Base-by-base conservation (phyloP, 805 yeast species). In the Ascoidea tarda region DNA sequence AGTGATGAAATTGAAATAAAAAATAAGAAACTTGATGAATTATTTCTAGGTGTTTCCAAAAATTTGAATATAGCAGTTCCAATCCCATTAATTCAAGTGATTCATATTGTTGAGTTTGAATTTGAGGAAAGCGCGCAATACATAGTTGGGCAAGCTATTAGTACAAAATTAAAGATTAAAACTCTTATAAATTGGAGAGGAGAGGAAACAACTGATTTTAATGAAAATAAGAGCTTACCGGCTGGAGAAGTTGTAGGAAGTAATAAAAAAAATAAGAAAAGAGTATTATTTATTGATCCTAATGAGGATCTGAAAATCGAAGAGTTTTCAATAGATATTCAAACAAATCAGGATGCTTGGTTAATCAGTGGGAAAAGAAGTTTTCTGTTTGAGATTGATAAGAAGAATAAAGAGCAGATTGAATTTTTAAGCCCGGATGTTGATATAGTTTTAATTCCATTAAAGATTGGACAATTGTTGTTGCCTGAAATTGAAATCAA, bases 301-400 rank as follows among this genome's bases (percentile, higher is more conserved):
- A 52, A 50, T 32, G 50, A 54, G 33, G 56, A 56, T 44, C 32
- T 48, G 10, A 52, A 50, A 5, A 50, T 53, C 6, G 63, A 66
- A 33, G 60, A 58, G 33, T 78, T 76, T 59, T 70, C 71, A 50
- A 67, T 79, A 46, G 76, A 75, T 16, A 60, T 85, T 0, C 64
- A 67, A 16, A 73, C 75, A 32, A 76, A 73, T 33, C 71, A 71
- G 33, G 96, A 88, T 31, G 76, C 73, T 51, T 91, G 98, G 98
- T 62, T 88, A 2, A 68, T 89, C 5, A 79, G 87, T 5, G 98
- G 98, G 0, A 72, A 76, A 55, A 79, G 79, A 54, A 72, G 71
- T 53, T 78, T 79, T 48, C 62, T 69, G 8, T 76, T 88, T 55
- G 62, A 69, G 2, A 65, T 74, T 5, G 69, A 65, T 6, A 55